A percentile compares a stretch with the other conserved stretches of the same genome.
These are phyloP conservation scores for Podila verticillata DNA, from an alignment of 192 early-diverging fungal species.

Conservation along the genomic window DNA sequence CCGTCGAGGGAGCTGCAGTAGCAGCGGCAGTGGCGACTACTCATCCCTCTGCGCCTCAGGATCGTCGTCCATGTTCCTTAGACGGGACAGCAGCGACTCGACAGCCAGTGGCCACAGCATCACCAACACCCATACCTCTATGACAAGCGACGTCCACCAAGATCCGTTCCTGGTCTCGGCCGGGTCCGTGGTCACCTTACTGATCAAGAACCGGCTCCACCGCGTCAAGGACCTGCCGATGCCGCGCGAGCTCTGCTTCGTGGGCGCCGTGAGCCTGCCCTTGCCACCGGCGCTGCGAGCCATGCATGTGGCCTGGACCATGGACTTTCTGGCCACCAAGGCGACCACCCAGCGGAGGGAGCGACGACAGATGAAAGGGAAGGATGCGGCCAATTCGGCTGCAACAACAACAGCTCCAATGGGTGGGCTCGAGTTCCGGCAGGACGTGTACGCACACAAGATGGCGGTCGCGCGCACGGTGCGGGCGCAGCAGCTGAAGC, in stretches of 20 bases:
- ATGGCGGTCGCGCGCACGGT: slow-evolving; percentile 40
- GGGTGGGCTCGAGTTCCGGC: slow-evolving; percentile 46
- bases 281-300: slow-evolving; percentile 28
- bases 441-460: slow-evolving; percentile 42
- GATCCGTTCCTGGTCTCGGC: slow-evolving; percentile 25
- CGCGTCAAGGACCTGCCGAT: slow-evolving; percentile 41
- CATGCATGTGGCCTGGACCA: slow-evolving; percentile 49
- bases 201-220: slow-evolving; percentile 26
- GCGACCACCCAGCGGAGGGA: slow-evolving; percentile 17
- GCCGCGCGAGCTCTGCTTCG: slow-evolving; percentile 41
- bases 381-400: not conserved
- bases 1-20: not conserved
- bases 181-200: slow-evolving; percentile 7
- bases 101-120: not conserved
- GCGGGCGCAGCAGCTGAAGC: slow-evolving; percentile 32
- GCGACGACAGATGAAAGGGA: slow-evolving; percentile 8
- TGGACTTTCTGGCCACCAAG: slow-evolving; percentile 28
- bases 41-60: not conserved
- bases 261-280: slow-evolving; percentile 37
- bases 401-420: not conserved
- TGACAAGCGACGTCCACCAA: not conserved
- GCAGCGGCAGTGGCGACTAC: not conserved
- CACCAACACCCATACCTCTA: not conserved
- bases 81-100: not conserved
- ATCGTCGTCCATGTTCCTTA: no score